These are phyloP conservation scores for Fusarium proliferatum DNA, from an alignment of 2,329 filamentous ascomycete species.

Conservation along the genomic window DNA sequence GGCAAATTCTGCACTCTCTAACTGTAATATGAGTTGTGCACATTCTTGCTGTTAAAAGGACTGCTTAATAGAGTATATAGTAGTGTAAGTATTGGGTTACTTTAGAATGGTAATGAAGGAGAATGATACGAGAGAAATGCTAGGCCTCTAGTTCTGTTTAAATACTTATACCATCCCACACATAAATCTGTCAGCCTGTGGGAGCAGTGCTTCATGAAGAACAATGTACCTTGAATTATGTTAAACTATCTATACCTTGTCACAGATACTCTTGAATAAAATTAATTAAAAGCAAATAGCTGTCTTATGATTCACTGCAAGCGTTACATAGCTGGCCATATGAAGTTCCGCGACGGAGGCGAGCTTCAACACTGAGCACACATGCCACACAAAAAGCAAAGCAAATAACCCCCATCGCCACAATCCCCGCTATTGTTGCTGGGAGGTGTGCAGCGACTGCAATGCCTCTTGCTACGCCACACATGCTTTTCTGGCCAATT, in stretches of 20 bases:
- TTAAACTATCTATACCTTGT: fast-evolving
- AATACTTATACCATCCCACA: background rate
- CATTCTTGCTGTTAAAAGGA: background rate
- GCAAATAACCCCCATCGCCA: background rate
- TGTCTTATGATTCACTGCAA: background rate
- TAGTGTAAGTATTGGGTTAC: background rate
- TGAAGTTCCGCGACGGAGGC: fast-evolving
- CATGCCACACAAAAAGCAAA: background rate
- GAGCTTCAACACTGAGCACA: background rate
- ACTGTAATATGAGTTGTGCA: background rate
- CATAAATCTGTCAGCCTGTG: fast-evolving
- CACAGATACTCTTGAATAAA: fast-evolving
- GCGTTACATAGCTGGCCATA: background rate
- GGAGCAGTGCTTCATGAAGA: background rate
- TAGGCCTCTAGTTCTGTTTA: fast-evolving
- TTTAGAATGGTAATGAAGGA: fast-evolving
- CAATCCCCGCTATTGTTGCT: fast-evolving
- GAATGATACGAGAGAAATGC: fast-evolving
- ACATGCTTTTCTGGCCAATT: background rate
- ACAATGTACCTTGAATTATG: background rate
- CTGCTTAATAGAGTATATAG: background rate
- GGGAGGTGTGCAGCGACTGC: background rate
- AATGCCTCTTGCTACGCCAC: background rate
- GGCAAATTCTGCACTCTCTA: background rate
- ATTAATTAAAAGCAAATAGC: fast-evolving